A percentile compares a stretch with the other conserved stretches of the same genome.
These are phyloP conservation scores for Sugiyamaella americana DNA, from an alignment of 805 yeast genomes.

Conservation along the genomic window DNA sequence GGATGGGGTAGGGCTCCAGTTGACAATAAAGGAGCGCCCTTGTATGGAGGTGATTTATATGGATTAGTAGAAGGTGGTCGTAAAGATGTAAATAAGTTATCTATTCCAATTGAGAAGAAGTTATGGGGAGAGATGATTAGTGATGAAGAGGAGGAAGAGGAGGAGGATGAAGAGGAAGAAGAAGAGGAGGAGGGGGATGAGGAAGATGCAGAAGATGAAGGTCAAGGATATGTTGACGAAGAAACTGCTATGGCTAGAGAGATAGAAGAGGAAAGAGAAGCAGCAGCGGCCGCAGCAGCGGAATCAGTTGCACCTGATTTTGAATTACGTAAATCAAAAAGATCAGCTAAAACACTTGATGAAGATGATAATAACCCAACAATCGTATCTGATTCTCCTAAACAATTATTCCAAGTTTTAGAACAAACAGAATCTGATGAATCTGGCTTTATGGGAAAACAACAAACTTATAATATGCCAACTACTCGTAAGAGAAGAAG, in stretches of 20 bases:
- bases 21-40: constrained; percentile 31
- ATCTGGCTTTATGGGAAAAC: constrained; percentile 30
- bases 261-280: no score
- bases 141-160: constrained; percentile 30
- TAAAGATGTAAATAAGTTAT: constrained; percentile 7
- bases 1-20: constrained; percentile 36
- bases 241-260: no score
- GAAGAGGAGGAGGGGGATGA: constrained; percentile 32
- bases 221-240: constrained; percentile 33
- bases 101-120: constrained; percentile 20
- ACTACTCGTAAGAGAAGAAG: constrained; percentile 4
- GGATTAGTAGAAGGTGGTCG: constrained; percentile 16
- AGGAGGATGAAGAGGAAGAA: constrained; percentile 28
- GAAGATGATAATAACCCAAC: constrained; percentile 13
- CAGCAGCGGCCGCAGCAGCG: constrained; percentile 5
- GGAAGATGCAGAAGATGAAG: constrained; percentile 31
- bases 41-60: constrained; percentile 32
- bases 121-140: constrained; percentile 30
- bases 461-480: constrained; percentile 23
- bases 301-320: constrained; percentile 4
- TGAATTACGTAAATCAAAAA: constrained; percentile 19
- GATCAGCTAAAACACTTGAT: not conserved
- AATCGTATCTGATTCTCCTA: constrained; percentile 7
- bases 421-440: constrained; percentile 23
- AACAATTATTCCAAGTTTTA: constrained; percentile 32